Base-by-base conservation (phyloP, 495 filamentous ascomycete species). In the Pseudoneurospora amorphoporcata region DNA sequence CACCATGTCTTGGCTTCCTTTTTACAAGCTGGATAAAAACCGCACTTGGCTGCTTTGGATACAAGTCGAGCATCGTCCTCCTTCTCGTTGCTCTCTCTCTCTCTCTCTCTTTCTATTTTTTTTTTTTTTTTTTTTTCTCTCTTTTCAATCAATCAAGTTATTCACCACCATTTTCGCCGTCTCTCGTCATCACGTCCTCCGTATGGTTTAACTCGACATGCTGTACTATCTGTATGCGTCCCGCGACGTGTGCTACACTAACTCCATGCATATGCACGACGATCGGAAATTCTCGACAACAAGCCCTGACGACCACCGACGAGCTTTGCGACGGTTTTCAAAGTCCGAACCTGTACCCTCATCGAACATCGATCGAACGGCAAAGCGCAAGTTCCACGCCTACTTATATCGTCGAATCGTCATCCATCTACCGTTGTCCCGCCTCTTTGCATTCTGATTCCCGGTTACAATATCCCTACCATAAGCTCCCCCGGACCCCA, bases 361-460 rank as follows among this genome's bases (percentile, higher is more conserved):
- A 47, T n/a, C 43, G 42, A n/a, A 8, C 7, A 39, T 9, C 38
- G 40, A 41, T 58, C 4, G 2, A 58, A 29, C 10, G 0, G 23
- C 12, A 19, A 61, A 8, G 19, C 53, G 10, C 53, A 61, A 61
- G 2, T 32, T 61, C 10, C 23, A 29, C 53, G 16, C 53, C 23
- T 29, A 99, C 84, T 98, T 99, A 23, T 23, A 23, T 23, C 23
- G 23, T 23, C 23, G 23, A 23, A 23, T 0, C 79, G 92, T 98
- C 41, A 96, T 94, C 6, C 91, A 97, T 80, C 87, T 98, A 0
- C 95, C 95, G 4, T 95, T 94, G 17, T 95, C 92, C n/a, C n/a
- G n/a, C n/a, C 47, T 97, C 94, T 0, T 86, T 97, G 12, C 92
- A 97, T 77, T 94, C 95, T 14, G 95, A 98, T 77, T 91, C 92